Evolutionary conservation across 164 flowering plant genomes (phyloP), one percentile per base, ranked within the genome.

Genomic region (Magnolia kwangsiensis): DNA sequence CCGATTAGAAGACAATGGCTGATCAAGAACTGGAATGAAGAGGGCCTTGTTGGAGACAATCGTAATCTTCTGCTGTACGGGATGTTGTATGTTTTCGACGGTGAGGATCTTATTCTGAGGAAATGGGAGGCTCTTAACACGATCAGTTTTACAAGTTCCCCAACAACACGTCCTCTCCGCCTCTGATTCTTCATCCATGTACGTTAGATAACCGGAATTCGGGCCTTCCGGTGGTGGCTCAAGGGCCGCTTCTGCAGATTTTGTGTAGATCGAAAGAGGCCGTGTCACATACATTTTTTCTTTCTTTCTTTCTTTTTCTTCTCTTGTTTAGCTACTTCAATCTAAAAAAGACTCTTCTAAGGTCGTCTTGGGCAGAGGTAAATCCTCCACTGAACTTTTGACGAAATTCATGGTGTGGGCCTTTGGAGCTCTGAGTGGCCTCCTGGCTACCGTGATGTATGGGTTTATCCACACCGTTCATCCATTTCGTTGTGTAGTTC

Each of bases 1-100:
- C 4, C 71, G 85, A 72, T 90, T 91, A 20, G 88, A 83, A 68
- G 91, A 88, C 78, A 88, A 65, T 0, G 93, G 92, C 69, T 78
- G 86, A 77, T 85, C 75, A n/a, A 87, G 81, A 69, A 88, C 91
- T 0, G 92, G 92, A 45, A 90, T 78, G 51, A 89, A 76, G 58
- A 80, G 51, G 14, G 80, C 84, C 29, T 77, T 78, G 65, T 84
- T 65, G 8, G 0, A 14, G 74, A 24, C 3, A 37, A 37, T 37
- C 7, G 37, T 63, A 13, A 0, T 4, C 4, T 14, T 0, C 4
- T 29, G 14, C 5, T 75, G 29, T 1, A 72, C 77, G 2, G 2
- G 0, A 2, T 51, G n/a, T 14, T 75, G 13, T 23, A 65, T 49
- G 51, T 63, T 18, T 1, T 68, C 68, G 27, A 85, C 74, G 2